These are phyloP conservation scores for Reticulascus tulasneorum DNA, from an alignment of 2,329 filamentous ascomycete species.

Conservation along the genomic window DNA sequence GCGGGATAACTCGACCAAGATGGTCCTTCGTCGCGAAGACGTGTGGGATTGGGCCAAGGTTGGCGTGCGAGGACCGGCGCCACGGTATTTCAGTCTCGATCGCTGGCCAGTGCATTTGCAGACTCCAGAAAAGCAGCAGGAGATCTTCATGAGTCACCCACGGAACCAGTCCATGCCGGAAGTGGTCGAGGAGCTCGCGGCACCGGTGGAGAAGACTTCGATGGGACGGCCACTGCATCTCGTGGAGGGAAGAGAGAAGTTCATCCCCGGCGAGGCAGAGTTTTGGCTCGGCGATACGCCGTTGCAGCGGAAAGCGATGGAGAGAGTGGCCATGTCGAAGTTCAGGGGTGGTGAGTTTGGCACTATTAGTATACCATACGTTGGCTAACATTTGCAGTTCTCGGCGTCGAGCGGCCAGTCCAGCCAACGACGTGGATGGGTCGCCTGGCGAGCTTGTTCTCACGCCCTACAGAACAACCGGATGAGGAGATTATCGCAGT, in stretches of 20 bases:
- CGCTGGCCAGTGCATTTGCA: constrained; percentile 45
- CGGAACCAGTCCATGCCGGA: background rate
- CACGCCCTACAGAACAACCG: no score
- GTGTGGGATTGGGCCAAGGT: constrained; percentile 32
- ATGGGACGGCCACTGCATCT: background rate
- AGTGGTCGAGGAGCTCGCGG: background rate
- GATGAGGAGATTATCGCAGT: no score
- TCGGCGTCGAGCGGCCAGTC: no score
- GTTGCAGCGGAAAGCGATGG: constrained; percentile 21
- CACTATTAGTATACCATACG: no score
- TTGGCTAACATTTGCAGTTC: no score
- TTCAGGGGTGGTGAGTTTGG: constrained; percentile 18
- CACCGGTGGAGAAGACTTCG: constrained; percentile 1
- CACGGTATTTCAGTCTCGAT: constrained; percentile 39
- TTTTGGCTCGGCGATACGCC: constrained; percentile 27
- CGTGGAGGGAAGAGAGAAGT: constrained; percentile 8
- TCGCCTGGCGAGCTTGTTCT: no score
- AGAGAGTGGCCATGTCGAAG: constrained; percentile 10
- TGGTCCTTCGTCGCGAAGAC: constrained; percentile 22
- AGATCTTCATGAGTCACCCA: constrained; percentile 17
- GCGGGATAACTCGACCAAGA: constrained; percentile 12
- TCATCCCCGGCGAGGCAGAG: constrained; percentile 18
- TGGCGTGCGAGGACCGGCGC: constrained; percentile 16
- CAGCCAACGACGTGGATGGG: no score
- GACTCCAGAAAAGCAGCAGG: constrained; percentile 20